Evolutionary conservation across 2,329 filamentous ascomycete genomes (phyloP), one percentile per base, ranked within the genome.

Genomic region (Monascus ruber): DNA sequence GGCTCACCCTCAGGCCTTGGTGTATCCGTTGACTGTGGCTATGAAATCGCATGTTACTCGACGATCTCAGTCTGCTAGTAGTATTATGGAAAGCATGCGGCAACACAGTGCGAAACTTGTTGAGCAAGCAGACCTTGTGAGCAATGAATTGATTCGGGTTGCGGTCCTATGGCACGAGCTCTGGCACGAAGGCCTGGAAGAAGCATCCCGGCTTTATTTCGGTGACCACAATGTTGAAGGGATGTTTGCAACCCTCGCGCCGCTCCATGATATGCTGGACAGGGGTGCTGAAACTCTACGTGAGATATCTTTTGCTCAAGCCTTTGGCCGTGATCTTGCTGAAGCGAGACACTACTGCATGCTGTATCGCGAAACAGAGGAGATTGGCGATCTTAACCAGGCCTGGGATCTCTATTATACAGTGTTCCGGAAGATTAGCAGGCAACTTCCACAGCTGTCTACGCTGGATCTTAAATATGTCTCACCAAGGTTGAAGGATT

Each of bases 331-430:
- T 27, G 93, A 98, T 58, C 74, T 99, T 24, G 83, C 85, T 42
- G 93, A 99, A 63, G 93, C 91, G 6, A 82, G 86, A 44, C 88
- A 96, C 50, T 98, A 91, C 82, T 98, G 91, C 60, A 81, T 85
- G 45, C 85, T 93, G 38, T 98, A 94, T 64, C 82, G 85, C 53
- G 77, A 79, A 32, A 91, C 85, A n/a, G 75, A 81, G 37, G 91
- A 98, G 55, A 79, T 91, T 44, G 89, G 85, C 35, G 93, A 99
- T 59, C 76, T 98, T 34, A 98, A 96, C 56, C 87, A 94, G 63
- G 91, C 91, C 5, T 99, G 91, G 91, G 93, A 99, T 63, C 76
- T 98, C 9, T 99, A 99, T 65, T 98, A 98, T 64, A 87, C 94
- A 49, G 91, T 96, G 1, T 98, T 98, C 77, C 80, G 88, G 44